Base-by-base conservation (phyloP, 2,329 filamentous ascomycete genomes). In the Cladosporium sphaerospermum region DNA sequence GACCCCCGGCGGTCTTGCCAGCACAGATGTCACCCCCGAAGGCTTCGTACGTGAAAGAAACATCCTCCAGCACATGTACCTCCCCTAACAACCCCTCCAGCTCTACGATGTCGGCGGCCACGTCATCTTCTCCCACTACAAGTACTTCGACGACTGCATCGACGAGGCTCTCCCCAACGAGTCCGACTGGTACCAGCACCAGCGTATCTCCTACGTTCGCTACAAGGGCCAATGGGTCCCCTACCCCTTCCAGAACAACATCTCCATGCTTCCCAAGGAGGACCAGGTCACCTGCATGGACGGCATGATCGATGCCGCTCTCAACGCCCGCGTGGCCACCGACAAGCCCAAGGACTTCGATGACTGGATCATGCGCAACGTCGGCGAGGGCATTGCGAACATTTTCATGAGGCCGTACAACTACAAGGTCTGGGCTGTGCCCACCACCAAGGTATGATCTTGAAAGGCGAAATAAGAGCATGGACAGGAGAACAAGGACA, bases 211-310 rank as follows among this genome's bases (percentile, higher is more conserved):
- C 59, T 99, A 99, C 73, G 92, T 99, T 64, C 91, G 93, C 70
- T 96, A 90, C 86, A 92, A 95, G 84, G 80, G 81, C 62, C 81
- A 89, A 69, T 99, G 93, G 93, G 93, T 99, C 54, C 92, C 93
- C 51, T 99, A 99, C 77, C 93, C 93, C 60, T 96, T 99, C 85
- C 93, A 99, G 79, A 99, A 97, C 84, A 99, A 99, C 80, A 92
- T 99, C 71, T 95, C 93, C 67, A 92, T 96, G 85, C 77, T 99
- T 68, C 88, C 89, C 72, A 95, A 96, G 80, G 89, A 96, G 62
- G 93, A 99, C 67, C 91, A 99, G 77, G 90, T 96, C 61, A 85
- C 82, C 69, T 95, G 89, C 73, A 86, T 99, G 66, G 89, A 97
- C 62, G 92, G 92, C 60, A 84, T 99, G 78, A 96, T 99, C 63